Evolutionary conservation across 2,329 filamentous ascomycete genomes (phyloP), one percentile per base, ranked within the genome.

Genomic region (Sarocladium strictum): DNA sequence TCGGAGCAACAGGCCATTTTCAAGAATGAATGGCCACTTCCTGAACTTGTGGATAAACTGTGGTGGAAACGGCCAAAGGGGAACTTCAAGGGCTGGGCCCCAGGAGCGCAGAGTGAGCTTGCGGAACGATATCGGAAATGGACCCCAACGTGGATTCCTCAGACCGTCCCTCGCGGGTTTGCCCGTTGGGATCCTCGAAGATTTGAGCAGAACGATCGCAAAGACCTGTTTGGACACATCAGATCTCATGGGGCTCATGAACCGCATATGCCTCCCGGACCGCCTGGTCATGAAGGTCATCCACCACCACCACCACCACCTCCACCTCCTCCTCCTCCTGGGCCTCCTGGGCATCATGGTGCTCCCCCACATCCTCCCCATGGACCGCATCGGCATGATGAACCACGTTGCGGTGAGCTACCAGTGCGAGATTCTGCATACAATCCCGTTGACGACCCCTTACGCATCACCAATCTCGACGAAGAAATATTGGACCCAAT

Each of bases 31-130:
- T 69, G 66, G 60, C 67, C 67, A 0, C 58, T 69, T n/a, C 67
- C 66, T 1, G 57, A 64, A 2, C 58, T 69, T 2, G 49, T 69
- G 19, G 53, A 58, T n/a, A 59, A 58, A 14, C 29, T 43, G 3
- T 54, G 32, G 6, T 69, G 67, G 65, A 62, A 64, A 23, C 26
- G 60, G 4, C 58, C 65, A 2, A 49, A 57, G 1, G 66, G 64
- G 1, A 54, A 66, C 17, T 69, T 65, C 55, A 69, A 63, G 56
- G 67, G 67, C 7, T 69, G 67, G 67, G 65, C 65, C 0, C 67
- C 67, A 4, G 59, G 62, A 3, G 14, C 33, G 2, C 54, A 61
- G 45, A 68, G 63, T 45, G 47, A 60, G 17, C 53, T 65, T 2
- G 59, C 60, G 2, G 51, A 58, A 27, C 53, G 57, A 1, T 69